Base-by-base conservation (phyloP, 1,284 basidiomycete genomes). In the Tausonia pullulans region DNA sequence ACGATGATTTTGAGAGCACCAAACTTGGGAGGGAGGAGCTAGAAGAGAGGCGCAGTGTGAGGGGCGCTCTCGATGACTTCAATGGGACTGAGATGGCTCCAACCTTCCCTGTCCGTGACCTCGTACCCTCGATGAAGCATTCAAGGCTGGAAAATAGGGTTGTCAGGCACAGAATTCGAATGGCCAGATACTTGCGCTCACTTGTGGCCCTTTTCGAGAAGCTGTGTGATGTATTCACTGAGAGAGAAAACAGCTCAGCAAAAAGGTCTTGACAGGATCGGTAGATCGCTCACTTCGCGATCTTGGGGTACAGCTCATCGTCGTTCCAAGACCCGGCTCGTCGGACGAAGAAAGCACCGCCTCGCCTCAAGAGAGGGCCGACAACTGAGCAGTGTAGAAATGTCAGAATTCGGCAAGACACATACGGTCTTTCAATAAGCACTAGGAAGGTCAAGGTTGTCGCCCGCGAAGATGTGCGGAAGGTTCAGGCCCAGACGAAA, bases 391-490 rank as follows among this genome's bases (percentile, higher is more conserved):
- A 27, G 27, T 2, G 27, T 27, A 27, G 27, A 27, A 27, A 27
- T 27, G 27, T 27, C 27, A 27, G 27, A 27, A 27, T 27, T 27
- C 1, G 27, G 27, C 27, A 27, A 27, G 27, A 27, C 27, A 27
- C 27, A 27, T 27, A 27, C 27, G 27, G 27, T 27, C 27, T 27
- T 27, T 27, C 27, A 27, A 27, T 27, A 27, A 27, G 27, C 27
- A 27, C 27, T 43, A 6, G 62, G 62, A 13, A 64, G 51, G 55
- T 64, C 53, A 14, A 64, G 53, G 46, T 64, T 64, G 8, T 64
- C 55, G 7, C 62, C 62, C 2, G 62, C 62, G 51, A 64, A 50
- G 51, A 64, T 64, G 50, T 64, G 62, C 14, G 62, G 62, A 41
- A 64, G 58, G 3, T 57, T 58, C 39, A 64, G 53, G 39, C 62